phyloP scores from a whole-genome alignment of 495 filamentous ascomycete genomes.

The Podospora pseudopauciseta region DNA sequence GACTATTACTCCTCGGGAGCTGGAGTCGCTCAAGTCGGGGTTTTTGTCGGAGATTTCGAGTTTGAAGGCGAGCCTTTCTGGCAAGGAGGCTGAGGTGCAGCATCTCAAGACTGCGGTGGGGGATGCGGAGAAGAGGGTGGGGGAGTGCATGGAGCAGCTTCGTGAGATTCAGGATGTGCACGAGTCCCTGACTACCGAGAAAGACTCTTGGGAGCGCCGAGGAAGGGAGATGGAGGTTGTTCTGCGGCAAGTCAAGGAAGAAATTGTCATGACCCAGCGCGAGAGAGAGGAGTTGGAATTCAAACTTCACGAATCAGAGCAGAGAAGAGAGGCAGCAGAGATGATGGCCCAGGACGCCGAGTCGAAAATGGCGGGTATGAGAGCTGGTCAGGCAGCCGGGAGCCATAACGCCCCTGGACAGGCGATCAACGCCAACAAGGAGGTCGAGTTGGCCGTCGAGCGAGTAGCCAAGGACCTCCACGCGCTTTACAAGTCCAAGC shows the following conservation, averaged over 20 bases:
- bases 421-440: constrained; percentile 35
- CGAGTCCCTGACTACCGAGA: constrained; percentile 70
- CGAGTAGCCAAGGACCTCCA: constrained; percentile 87
- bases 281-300: constrained; percentile 71
- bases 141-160: constrained; percentile 74
- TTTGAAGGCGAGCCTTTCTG: constrained; percentile 80
- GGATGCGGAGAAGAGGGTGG: constrained; percentile 88
- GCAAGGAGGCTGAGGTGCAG: constrained; percentile 83
- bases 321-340: constrained; percentile 60
- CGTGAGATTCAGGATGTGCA: constrained; percentile 67
- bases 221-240: constrained; percentile 81
- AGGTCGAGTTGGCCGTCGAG: constrained; percentile 85
- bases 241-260: constrained; percentile 71
- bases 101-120: constrained; percentile 79
- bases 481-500: constrained; percentile 90
- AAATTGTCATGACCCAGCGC: constrained; percentile 69
- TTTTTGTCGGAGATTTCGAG: constrained; percentile 88
- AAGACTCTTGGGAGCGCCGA: constrained; percentile 76
- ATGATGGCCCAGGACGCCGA: constrained; percentile 67
- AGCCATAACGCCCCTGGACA: constrained; percentile 25
- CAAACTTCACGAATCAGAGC: constrained; percentile 71
- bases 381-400: constrained; percentile 45
- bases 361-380: constrained; percentile 66
- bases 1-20: constrained; percentile 82
- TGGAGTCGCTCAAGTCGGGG: constrained; percentile 83